A percentile compares a stretch with the other conserved stretches of the same genome.
Conservation (phyloP, 2,329 filamentous ascomycete genomes). For the Volutella citrinella region DNA sequence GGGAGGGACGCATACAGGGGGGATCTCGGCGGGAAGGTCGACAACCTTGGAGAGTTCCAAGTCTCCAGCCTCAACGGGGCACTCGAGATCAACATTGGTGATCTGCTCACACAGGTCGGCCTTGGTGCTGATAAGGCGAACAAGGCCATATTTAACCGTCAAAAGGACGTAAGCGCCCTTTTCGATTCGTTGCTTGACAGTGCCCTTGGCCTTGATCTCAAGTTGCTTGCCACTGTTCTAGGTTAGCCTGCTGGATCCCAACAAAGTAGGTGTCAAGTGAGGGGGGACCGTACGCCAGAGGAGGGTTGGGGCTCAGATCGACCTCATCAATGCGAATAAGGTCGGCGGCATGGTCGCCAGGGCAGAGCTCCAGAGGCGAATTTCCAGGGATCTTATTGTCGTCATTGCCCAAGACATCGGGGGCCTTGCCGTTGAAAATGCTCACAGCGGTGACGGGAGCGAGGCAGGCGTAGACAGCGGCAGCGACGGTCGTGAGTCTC, state of each 20-base stretch:
- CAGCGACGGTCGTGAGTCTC: slow-evolving; percentile 39
- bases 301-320: slow-evolving; percentile 82
- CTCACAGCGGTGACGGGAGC: slow-evolving; percentile 45
- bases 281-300: slow-evolving; percentile 65
- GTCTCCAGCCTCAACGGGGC: slow-evolving; percentile 79
- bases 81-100: slow-evolving; percentile 81
- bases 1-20: slow-evolving; percentile 64
- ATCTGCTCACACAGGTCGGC: slow-evolving; percentile 89
- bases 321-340: slow-evolving; percentile 75
- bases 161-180: slow-evolving; percentile 79
- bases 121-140: slow-evolving; percentile 77
- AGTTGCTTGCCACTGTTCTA: slow-evolving; percentile 73
- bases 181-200: slow-evolving; percentile 68
- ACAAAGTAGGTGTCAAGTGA: slow-evolving; percentile 4
- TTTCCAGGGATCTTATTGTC: slow-evolving; percentile 72
- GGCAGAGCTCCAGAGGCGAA: slow-evolving; percentile 80
- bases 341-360: slow-evolving; percentile 62
- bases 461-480: slow-evolving; percentile 44
- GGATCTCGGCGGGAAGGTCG: slow-evolving; percentile 80
- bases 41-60: slow-evolving; percentile 76
- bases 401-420: slow-evolving; percentile 42
- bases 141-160: slow-evolving; percentile 90
- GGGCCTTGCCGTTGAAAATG: slow-evolving; percentile 33
- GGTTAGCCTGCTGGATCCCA: slow-evolving; percentile 19
- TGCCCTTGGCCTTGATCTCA: slow-evolving; percentile 73